Percentiles rank a stretch among this genome's conserved stretches.
These are phyloP conservation scores for Exserohilum turcica DNA, from an alignment of 2,329 filamentous ascomycete genomes.

Conservation along the genomic window DNA sequence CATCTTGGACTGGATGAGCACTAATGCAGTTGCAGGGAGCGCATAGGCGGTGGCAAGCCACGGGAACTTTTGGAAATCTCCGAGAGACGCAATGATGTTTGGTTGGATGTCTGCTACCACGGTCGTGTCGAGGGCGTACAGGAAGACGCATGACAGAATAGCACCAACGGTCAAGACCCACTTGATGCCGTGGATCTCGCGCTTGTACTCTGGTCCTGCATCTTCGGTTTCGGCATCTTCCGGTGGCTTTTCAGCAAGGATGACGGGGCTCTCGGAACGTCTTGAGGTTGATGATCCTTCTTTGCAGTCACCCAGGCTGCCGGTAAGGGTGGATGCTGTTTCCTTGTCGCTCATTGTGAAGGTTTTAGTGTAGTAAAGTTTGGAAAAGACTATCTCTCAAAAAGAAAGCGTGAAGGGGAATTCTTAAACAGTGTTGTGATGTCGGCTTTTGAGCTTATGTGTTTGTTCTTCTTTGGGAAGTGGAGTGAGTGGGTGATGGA, in stretches of 20 bases:
- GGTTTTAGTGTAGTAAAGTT: neutral
- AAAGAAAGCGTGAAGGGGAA: neutral
- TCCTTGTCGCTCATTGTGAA: neutral
- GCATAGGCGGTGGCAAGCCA: neutral
- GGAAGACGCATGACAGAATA: slow-evolving; percentile 20
- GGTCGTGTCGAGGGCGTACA: slow-evolving; percentile 40
- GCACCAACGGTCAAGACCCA: slow-evolving; percentile 8
- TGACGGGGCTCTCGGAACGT: neutral
- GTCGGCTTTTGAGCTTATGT: neutral
- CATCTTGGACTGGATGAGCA: neutral
- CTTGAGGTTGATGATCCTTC: neutral
- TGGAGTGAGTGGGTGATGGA: neutral
- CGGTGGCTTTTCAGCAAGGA: neutral
- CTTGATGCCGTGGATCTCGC: slow-evolving; percentile 1
- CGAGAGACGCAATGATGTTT: slow-evolving; percentile 15
- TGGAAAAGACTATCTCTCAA: neutral
- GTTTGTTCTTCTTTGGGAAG: neutral
- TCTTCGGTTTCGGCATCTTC: neutral
- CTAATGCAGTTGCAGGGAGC: neutral
- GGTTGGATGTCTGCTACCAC: slow-evolving; percentile 34
- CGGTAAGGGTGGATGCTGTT: neutral
- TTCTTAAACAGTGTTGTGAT: neutral
- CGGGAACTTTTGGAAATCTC: neutral
- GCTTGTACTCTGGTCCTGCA: slow-evolving; percentile 1
- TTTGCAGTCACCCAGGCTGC: neutral